Percentiles rank a stretch among this genome's conserved stretches.
phyloP scores from a whole-genome alignment of 73 alveolate genomes.

The Symbiodinium pilosum region DNA sequence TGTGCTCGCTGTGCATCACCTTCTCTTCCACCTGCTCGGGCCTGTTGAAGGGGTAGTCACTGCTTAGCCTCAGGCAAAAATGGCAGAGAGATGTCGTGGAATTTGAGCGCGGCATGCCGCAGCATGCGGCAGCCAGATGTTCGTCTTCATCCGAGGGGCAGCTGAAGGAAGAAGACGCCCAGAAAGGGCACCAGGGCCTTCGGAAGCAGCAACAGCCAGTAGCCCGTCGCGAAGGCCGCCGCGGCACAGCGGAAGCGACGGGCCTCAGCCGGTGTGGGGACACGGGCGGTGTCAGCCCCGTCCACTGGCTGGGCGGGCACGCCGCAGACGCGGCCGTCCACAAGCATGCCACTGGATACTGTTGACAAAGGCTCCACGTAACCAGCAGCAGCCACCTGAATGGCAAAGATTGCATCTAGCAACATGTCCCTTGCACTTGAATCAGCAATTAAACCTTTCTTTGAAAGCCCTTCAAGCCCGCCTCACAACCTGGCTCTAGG shows the following conservation, averaged over 20 bases:
- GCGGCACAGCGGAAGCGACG: not conserved
- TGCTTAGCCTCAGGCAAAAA: not conserved
- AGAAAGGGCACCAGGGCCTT: slow-evolving; percentile 33
- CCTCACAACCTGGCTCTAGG: slow-evolving; percentile 50
- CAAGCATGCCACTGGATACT: not conserved
- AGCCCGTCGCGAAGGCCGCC: slow-evolving; percentile 5
- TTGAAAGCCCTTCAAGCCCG: too few species aligned
- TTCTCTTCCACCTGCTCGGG: not conserved
- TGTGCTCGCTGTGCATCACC: not conserved
- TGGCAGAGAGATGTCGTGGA: not conserved
- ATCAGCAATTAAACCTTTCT: not conserved
- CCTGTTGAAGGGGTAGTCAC: not conserved
- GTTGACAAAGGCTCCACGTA: slow-evolving; percentile 61
- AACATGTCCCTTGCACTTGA: not conserved
- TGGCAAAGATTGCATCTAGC: not conserved
- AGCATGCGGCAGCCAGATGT: not conserved
- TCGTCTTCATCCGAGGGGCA: not conserved
- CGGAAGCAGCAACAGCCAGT: slow-evolving; percentile 16
- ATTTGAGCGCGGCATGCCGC: too few species aligned
- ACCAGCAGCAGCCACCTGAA: slow-evolving; percentile 30
- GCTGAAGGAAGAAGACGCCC: not conserved
- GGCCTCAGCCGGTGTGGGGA: slow-evolving; percentile 11
- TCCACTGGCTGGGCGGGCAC: slow-evolving; percentile 55
- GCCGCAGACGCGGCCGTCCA: slow-evolving; percentile 37
- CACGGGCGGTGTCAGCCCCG: not conserved